A percentile compares a stretch with the other conserved stretches of the same genome.
Conservation (phyloP, 345 rosid genomes). For the Populus alba region DNA sequence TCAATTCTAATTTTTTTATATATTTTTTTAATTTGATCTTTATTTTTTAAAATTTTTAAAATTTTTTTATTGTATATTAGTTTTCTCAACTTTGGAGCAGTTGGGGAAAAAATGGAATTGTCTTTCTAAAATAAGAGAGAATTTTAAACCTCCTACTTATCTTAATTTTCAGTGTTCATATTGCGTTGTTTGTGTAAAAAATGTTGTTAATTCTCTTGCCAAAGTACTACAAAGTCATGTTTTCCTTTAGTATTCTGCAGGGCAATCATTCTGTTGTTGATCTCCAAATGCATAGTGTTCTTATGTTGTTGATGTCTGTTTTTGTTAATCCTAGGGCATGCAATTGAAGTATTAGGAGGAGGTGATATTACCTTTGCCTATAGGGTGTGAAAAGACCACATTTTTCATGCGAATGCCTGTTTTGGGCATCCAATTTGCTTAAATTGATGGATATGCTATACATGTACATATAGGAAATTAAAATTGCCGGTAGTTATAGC, state of each 20-base stretch:
- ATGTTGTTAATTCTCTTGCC: background rate
- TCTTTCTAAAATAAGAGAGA: too few species aligned
- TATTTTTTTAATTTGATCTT: too few species aligned
- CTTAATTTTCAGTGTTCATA: background rate
- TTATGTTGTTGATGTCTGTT: conserved; percentile 68
- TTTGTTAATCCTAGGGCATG: conserved; percentile 40
- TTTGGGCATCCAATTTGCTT: background rate
- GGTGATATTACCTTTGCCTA: background rate
- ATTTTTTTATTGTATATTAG: too few species aligned
- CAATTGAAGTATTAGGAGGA: background rate
- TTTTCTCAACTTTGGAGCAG: too few species aligned
- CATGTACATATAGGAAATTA: background rate
- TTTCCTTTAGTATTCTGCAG: conserved; percentile 32
- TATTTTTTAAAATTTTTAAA: too few species aligned
- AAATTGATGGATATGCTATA: background rate
- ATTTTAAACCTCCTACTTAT: background rate
- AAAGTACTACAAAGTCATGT: background rate
- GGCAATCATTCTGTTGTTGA: conserved; percentile 58
- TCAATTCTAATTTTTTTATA: too few species aligned
- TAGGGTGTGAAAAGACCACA: too few species aligned
- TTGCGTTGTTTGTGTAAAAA: background rate
- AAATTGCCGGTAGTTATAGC: too few species aligned
- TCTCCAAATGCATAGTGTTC: conserved; percentile 46
- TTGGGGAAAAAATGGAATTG: too few species aligned
- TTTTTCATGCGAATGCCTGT: background rate